These are phyloP conservation scores for Bretziella fagacearum DNA, from an alignment of 2,329 filamentous ascomycete species.

Conservation along the genomic window DNA sequence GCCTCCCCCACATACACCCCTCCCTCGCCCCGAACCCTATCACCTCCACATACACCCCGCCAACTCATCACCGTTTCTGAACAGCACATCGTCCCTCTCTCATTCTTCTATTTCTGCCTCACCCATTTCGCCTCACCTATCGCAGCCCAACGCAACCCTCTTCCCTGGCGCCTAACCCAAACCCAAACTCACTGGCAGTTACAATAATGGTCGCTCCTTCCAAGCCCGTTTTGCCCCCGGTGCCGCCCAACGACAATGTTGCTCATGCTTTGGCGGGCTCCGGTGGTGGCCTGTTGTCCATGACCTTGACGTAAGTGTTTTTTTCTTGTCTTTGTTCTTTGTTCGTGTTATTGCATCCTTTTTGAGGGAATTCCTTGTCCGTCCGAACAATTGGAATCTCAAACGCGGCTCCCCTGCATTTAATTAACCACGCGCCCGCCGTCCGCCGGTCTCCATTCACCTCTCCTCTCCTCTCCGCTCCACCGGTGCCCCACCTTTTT, in stretches of 20 bases:
- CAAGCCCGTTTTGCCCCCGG: conserved; percentile 33
- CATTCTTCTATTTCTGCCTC: neutral
- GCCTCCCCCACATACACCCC: too few species aligned
- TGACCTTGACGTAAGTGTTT: conserved; percentile 65
- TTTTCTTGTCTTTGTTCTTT: neutral
- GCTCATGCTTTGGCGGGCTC: conserved; percentile 86
- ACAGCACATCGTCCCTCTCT: neutral
- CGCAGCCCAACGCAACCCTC: neutral
- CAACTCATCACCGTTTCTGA: neutral
- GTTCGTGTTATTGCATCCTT: neutral
- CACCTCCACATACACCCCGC: neutral
- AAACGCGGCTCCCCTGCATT: neutral
- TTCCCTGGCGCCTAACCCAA: neutral
- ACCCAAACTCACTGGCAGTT: neutral
- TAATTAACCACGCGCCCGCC: neutral
- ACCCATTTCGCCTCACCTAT: neutral
- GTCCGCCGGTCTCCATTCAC: neutral
- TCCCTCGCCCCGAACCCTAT: too few species aligned
- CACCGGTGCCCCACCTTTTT: neutral
- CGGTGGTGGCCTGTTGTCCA: conserved; percentile 85
- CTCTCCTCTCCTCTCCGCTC: neutral
- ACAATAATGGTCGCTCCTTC: conserved; percentile 25
- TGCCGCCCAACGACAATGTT: conserved; percentile 89
- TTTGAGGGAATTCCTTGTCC: neutral
- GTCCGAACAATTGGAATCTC: neutral